Evolutionary conservation across 2,329 filamentous ascomycete species (phyloP).

Genomic region (Trichoderma oligosporum): DNA sequence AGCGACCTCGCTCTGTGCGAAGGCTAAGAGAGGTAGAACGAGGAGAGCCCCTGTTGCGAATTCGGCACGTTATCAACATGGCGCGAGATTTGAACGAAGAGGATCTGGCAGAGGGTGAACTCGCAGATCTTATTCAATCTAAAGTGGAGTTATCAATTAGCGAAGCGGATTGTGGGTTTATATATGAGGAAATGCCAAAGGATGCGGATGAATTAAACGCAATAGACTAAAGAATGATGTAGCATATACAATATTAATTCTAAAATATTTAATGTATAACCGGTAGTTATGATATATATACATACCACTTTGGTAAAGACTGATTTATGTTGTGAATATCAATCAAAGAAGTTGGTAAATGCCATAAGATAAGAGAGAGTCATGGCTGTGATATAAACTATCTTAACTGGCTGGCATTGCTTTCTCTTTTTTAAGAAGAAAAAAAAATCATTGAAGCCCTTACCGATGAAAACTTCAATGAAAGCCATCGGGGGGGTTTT

Average conservation of each 20-base stretch:
- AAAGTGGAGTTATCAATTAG: slow-evolving; percentile 31
- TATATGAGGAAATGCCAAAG: slow-evolving; percentile 31
- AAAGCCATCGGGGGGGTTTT: not conserved
- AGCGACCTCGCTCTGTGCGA: slow-evolving; percentile 26
- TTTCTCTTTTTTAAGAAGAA: no score
- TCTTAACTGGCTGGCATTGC: no score
- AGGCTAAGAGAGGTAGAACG: slow-evolving; percentile 25
- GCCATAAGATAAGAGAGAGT: no score
- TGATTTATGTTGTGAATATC: no score
- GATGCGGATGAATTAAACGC: not conserved
- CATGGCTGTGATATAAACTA: no score
- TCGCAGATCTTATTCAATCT: slow-evolving; percentile 23
- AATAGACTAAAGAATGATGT: not conserved
- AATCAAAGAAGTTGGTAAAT: no score
- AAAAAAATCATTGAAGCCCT: no score
- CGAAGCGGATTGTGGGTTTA: slow-evolving; percentile 34
- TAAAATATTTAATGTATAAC: not conserved
- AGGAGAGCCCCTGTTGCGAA: slow-evolving; percentile 6
- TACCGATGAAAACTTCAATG: not conserved
- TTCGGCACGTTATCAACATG: slow-evolving; percentile 28
- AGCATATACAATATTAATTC: not conserved
- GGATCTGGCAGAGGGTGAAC: slow-evolving; percentile 21
- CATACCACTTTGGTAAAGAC: no score
- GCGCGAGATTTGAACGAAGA: slow-evolving; percentile 30
- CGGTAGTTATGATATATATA: not conserved